Conservation (phyloP, 2,329 filamentous ascomycete species). For the Cordyceps javanica region DNA sequence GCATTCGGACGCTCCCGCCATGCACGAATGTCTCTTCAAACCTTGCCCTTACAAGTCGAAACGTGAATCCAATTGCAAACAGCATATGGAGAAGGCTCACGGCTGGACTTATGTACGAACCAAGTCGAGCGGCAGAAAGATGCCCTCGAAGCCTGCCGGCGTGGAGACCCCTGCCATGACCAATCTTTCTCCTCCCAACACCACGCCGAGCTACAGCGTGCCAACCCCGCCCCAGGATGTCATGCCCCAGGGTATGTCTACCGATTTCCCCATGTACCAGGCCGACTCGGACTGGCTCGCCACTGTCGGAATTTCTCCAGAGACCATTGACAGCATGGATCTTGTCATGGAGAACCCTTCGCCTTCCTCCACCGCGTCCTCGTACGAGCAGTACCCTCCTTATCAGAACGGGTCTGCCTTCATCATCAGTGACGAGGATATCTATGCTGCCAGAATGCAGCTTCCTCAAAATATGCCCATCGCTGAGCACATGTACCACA, state of each 20-base stretch:
- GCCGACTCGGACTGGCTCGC: constrained; percentile 40
- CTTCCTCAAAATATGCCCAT: constrained; percentile 44
- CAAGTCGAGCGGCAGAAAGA: constrained; percentile 79
- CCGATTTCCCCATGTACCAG: constrained; percentile 45
- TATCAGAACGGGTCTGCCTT: constrained; percentile 59
- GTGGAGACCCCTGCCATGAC: constrained; percentile 54
- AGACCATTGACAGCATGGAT: constrained; percentile 36
- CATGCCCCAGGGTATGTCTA: constrained; percentile 23
- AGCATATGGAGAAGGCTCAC: constrained; percentile 97
- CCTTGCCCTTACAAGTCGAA: constrained; percentile 93
- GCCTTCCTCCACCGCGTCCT: constrained; percentile 29
- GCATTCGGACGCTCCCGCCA: constrained; percentile 71
- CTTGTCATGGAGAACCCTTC: constrained; percentile 28
- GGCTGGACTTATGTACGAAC: constrained; percentile 86
- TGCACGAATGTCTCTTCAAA: constrained; percentile 77
- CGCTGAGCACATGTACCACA: constrained; percentile 35
- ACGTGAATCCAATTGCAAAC: constrained; percentile 93
- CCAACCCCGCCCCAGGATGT: constrained; percentile 53
- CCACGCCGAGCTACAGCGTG: constrained; percentile 41
- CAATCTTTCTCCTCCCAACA: constrained; percentile 57
- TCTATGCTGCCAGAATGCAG: constrained; percentile 54
- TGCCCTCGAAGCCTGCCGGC: constrained; percentile 37
- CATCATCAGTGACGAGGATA: constrained; percentile 54
- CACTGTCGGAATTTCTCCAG: constrained; percentile 25
- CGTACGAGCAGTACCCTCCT: constrained; percentile 48